phyloP scores from a whole-genome alignment of 1,284 basidiomycete genomes.

The Violaceomyces palustris region DNA sequence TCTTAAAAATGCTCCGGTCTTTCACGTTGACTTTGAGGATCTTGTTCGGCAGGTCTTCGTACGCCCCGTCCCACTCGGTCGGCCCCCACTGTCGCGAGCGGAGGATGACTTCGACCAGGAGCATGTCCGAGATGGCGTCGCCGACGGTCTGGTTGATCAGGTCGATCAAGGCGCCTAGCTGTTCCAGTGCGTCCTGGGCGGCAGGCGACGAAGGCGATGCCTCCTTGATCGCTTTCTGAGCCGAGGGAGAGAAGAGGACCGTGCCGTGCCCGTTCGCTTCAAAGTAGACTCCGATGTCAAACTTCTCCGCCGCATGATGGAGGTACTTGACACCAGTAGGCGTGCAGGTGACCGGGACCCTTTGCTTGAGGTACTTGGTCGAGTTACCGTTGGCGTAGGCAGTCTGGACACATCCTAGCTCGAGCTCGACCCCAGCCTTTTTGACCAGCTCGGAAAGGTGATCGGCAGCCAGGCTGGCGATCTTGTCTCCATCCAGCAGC shows the following conservation, averaged over 20 bases:
- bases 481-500: constrained; percentile 97
- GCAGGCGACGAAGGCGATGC: constrained; percentile 74
- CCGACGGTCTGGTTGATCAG: constrained; percentile 98
- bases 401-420: constrained; percentile 76
- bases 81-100: constrained; percentile 60
- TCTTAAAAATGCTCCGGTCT: constrained; percentile 79
- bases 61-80: constrained; percentile 85
- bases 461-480: constrained; percentile 84
- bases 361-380: constrained; percentile 65
- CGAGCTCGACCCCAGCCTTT: constrained; percentile 37
- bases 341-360: constrained; percentile 89
- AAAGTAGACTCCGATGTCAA: constrained; percentile 94
- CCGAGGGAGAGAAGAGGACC: constrained; percentile 72
- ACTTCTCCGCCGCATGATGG: constrained; percentile 92
- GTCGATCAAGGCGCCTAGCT: constrained; percentile 61
- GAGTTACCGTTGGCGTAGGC: constrained; percentile 98
- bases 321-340: constrained; percentile 96
- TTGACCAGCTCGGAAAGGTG: constrained; percentile 86
- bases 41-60: constrained; percentile 89
- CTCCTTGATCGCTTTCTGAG: constrained; percentile 55
- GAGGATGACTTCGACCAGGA: constrained; percentile 88
- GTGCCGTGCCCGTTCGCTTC: constrained; percentile 99
- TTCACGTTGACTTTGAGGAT: constrained; percentile 90
- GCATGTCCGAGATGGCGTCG: constrained; percentile 91
- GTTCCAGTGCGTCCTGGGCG: constrained; percentile 61